Evolutionary conservation across 2,329 filamentous ascomycete species (phyloP), one percentile per base, ranked within the genome.

Genomic region (Aspergillus uvarum): DNA sequence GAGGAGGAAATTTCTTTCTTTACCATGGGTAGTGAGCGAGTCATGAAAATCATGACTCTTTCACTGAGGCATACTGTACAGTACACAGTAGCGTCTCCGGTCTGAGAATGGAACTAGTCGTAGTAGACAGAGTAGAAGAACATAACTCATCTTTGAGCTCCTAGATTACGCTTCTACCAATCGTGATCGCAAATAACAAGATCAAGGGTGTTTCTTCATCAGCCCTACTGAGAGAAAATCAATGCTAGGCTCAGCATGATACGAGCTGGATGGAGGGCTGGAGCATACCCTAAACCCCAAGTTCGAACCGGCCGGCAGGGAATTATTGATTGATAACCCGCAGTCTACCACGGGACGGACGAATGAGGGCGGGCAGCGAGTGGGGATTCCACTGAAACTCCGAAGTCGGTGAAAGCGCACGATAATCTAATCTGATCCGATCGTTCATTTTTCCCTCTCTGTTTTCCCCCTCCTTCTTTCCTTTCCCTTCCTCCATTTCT

Each of bases 341-440:
- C n/a, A 44, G 42, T 47, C 52, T 53, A 38, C 48, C 49, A 52
- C 47, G 55, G 59, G 51, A 58, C 48, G 24, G 35, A 35, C 58
- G 53, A 63, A 62, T 63, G 21, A 60, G 52, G 50, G 19, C 11
- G 35, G 32, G 31, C 38, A 42, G 42, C 55, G 47, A 56, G 54
- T 10, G 22, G 8, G 21, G 29, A 10, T 50, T 31, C 62, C 54
- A 59, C 58, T 48, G 35, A 11, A 54, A 50, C 63, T 64, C 67
- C 67, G 67, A 67, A 62, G 59, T 67, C 67, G 67, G 67, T 56
- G 58, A 60, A 60, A 60, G 48, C 66, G 56, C 67, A 70, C 67
- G 65, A 68, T 66, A 68, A 73, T 73, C 70, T 73, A 70, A 72
- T 72, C 69, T 66, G 67, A 72, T 72, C 69, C 67, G 67, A 71